phyloP scores from a whole-genome alignment of 2,329 filamentous ascomycete genomes.

The Exophiala bonariae region DNA sequence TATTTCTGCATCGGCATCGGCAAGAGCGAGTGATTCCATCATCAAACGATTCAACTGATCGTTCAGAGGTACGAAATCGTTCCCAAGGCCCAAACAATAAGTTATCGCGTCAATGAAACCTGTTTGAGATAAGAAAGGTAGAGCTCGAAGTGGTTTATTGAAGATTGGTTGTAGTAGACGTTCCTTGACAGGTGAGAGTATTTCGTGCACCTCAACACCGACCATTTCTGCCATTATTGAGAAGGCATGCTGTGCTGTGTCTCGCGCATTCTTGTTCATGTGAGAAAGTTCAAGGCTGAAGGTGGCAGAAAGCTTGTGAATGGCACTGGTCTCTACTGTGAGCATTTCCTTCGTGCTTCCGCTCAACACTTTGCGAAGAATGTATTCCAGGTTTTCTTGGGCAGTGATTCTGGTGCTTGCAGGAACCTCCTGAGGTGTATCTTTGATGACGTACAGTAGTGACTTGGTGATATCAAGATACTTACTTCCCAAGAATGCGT shows the following conservation, averaged over 20 bases:
- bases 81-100: constrained; percentile 86
- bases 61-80: constrained; percentile 87
- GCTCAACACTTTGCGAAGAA: constrained; percentile 77
- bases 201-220: constrained; percentile 77
- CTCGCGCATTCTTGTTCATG: constrained; percentile 92
- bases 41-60: constrained; percentile 86
- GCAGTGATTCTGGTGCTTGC: constrained; percentile 83
- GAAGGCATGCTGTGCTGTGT: constrained; percentile 79
- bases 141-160: constrained; percentile 85
- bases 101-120: constrained; percentile 98
- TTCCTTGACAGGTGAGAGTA: constrained; percentile 88
- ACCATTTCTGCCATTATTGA: constrained; percentile 78
- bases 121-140: constrained; percentile 94
- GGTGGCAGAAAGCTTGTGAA: constrained; percentile 77
- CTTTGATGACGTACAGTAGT: constrained; percentile 97
- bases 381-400: constrained; percentile 76
- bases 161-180: constrained; percentile 88
- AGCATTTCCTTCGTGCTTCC: constrained; percentile 78
- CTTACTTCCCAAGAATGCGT: constrained; percentile 76
- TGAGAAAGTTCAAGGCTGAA: constrained; percentile 88
- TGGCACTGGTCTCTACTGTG: constrained; percentile 63
- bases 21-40: constrained; percentile 89
- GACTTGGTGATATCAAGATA: constrained; percentile 87
- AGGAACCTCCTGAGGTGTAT: constrained; percentile 91
- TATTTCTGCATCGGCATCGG: constrained; percentile 91